Evolutionary conservation across 257 asterid species (phyloP).

Genomic region (Salvia miltiorrhiza): DNA sequence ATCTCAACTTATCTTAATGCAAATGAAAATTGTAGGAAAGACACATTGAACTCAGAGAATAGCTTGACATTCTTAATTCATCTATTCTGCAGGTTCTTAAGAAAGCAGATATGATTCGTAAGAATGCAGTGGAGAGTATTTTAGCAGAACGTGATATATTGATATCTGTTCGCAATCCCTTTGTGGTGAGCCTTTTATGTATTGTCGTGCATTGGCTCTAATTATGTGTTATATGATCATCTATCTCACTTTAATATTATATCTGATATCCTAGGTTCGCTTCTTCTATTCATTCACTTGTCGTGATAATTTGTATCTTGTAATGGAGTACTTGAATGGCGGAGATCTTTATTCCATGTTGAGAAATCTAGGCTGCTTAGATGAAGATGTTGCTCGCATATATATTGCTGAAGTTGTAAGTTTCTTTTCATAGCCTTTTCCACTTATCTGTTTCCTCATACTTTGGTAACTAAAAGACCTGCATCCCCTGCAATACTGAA

Average conservation of each 20-base stretch:
- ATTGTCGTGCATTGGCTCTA: constrained; percentile 19
- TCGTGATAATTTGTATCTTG: constrained; percentile 96
- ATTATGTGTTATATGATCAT: constrained; percentile 16
- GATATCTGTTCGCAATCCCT: constrained; percentile 97
- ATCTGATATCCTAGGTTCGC: constrained; percentile 60
- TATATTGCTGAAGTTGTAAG: constrained; percentile 99
- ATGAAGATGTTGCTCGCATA: constrained; percentile 96
- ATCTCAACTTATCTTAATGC: neutral
- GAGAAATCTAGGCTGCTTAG: constrained; percentile 96
- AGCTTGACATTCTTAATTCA: constrained; percentile 13
- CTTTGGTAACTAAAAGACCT: constrained; percentile 14
- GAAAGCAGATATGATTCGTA: constrained; percentile 98
- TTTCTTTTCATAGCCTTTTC: constrained; percentile 24
- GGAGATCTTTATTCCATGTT: constrained; percentile 96
- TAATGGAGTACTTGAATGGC: constrained; percentile 98
- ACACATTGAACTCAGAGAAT: neutral
- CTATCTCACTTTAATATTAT: constrained; percentile 26
- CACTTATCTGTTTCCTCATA: neutral
- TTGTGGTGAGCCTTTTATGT: constrained; percentile 80
- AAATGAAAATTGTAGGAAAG: neutral
- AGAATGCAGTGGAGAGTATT: constrained; percentile 99
- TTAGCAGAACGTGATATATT: constrained; percentile 97
- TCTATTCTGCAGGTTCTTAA: constrained; percentile 68
- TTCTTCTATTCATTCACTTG: constrained; percentile 99
- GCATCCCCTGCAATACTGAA: constrained; percentile 23